These are phyloP conservation scores for Aspergillus niger DNA, from an alignment of 2,329 filamentous ascomycete genomes.

Conservation along the genomic window DNA sequence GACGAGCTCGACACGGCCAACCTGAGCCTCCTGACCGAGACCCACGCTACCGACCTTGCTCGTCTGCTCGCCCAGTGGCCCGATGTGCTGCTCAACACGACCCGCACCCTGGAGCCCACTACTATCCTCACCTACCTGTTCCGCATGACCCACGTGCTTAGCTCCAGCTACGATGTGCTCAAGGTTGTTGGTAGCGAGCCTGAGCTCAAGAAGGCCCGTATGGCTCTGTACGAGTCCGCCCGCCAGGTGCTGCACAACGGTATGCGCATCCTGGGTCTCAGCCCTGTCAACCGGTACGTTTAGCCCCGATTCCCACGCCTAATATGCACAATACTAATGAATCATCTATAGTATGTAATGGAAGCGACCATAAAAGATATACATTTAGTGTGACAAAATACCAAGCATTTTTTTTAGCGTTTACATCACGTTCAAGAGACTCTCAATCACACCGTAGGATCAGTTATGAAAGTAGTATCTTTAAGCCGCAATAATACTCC, in stretches of 20 bases:
- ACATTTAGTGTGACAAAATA: slow-evolving; percentile 14
- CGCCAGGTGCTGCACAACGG: slow-evolving; percentile 67
- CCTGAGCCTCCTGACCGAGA: slow-evolving; percentile 62
- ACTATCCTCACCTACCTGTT: slow-evolving; percentile 69
- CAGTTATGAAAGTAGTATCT: too few species aligned
- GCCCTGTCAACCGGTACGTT: slow-evolving; percentile 62
- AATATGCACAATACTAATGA: neutral
- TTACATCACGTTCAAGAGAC: neutral
- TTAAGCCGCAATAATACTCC: too few species aligned
- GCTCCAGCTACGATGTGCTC: slow-evolving; percentile 63
- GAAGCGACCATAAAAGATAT: slow-evolving; percentile 9
- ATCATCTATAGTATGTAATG: slow-evolving; percentile 31
- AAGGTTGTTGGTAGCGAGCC: slow-evolving; percentile 63
- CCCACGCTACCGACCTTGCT: slow-evolving; percentile 63
- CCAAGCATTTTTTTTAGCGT: slow-evolving; percentile 7
- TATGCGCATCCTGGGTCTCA: slow-evolving; percentile 65
- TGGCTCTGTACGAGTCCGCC: slow-evolving; percentile 63
- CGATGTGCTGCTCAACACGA: slow-evolving; percentile 63
- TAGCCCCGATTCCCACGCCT: too few species aligned
- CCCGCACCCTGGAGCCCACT: slow-evolving; percentile 67
- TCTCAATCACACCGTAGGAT: neutral
- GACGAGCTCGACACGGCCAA: slow-evolving; percentile 58
- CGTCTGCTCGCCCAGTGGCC: slow-evolving; percentile 66
- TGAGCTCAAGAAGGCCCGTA: slow-evolving; percentile 60
- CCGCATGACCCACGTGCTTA: slow-evolving; percentile 65